Evolutionary conservation across 2,329 filamentous ascomycete species (phyloP).

Genomic region (Aureobasidium sp.): DNA sequence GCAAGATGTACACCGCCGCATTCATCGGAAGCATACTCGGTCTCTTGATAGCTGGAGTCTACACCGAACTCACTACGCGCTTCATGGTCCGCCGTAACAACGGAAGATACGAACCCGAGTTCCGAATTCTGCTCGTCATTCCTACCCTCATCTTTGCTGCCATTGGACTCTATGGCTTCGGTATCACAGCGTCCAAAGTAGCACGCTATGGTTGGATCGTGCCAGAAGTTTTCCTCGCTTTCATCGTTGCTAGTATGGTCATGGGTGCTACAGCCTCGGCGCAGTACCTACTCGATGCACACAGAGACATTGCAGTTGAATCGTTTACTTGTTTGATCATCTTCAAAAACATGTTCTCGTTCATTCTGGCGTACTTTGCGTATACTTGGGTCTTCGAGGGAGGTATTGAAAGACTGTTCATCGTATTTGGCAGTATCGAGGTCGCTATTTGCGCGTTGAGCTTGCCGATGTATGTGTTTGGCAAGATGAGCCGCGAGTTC

Average conservation of each 20-base stretch:
- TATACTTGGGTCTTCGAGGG: constrained; percentile 67
- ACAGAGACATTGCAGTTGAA: constrained; percentile 77
- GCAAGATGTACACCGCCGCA: constrained; percentile 79
- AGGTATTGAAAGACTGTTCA: constrained; percentile 59
- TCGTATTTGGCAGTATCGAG: constrained; percentile 66
- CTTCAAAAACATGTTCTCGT: constrained; percentile 93
- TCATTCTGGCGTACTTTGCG: constrained; percentile 72
- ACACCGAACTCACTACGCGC: constrained; percentile 65
- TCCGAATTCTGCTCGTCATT: constrained; percentile 71
- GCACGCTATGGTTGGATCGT: constrained; percentile 59
- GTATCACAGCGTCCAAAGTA: constrained; percentile 57
- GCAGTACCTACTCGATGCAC: constrained; percentile 86
- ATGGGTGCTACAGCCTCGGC: constrained; percentile 79
- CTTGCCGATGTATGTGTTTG: constrained; percentile 68
- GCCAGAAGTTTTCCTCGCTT: constrained; percentile 72
- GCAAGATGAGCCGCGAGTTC: constrained; percentile 67
- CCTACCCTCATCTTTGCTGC: constrained; percentile 72
- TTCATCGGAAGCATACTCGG: constrained; percentile 77
- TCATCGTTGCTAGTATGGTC: constrained; percentile 85
- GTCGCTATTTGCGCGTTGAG: constrained; percentile 65
- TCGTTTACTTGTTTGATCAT: constrained; percentile 83
- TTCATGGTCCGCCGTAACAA: constrained; percentile 64
- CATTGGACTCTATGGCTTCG: constrained; percentile 77
- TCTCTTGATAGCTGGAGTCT: constrained; percentile 62
- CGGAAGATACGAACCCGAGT: constrained; percentile 86